Evolutionary conservation across 345 rosid genomes (phyloP).

Genomic region (Gossypium turneri): DNA sequence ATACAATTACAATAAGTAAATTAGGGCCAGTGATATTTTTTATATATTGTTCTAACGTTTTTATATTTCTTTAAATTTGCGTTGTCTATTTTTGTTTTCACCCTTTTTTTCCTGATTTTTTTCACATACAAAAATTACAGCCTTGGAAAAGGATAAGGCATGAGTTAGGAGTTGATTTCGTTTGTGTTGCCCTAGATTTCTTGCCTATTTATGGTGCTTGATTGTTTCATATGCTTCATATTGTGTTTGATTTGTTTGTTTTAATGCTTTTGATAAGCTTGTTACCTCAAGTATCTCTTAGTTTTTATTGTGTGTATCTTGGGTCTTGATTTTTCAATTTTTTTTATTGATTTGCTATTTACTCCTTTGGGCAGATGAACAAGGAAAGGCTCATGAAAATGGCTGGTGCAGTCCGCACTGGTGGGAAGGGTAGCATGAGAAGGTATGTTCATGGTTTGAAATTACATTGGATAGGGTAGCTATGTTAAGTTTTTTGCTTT

Average conservation of each 20-base stretch:
- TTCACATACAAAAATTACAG: no score
- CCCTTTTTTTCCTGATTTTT: no score
- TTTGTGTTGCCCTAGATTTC: neutral
- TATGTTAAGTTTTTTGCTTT: neutral
- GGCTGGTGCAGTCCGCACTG: conserved; percentile 96
- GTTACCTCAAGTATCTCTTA: neutral
- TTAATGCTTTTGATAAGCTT: neutral
- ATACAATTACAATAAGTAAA: no score
- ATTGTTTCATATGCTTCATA: neutral
- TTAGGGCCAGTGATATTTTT: no score
- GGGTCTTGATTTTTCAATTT: neutral
- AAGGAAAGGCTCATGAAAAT: conserved; percentile 86
- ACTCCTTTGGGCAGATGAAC: conserved; percentile 53
- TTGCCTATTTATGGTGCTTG: neutral
- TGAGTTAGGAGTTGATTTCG: neutral
- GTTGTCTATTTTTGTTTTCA: no score
- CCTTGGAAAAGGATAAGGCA: conserved; percentile 44
- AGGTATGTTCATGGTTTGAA: conserved; percentile 37
- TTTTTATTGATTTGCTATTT: neutral
- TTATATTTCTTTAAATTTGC: no score
- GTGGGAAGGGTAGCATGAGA: conserved; percentile 94
- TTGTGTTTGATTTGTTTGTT: neutral
- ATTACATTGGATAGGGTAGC: neutral
- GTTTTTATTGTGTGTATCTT: no score
- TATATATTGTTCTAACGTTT: no score